Evolutionary conservation across 2,329 filamentous ascomycete species (phyloP), one percentile per base, ranked within the genome.

Genomic region (Aspergillus terreus): DNA sequence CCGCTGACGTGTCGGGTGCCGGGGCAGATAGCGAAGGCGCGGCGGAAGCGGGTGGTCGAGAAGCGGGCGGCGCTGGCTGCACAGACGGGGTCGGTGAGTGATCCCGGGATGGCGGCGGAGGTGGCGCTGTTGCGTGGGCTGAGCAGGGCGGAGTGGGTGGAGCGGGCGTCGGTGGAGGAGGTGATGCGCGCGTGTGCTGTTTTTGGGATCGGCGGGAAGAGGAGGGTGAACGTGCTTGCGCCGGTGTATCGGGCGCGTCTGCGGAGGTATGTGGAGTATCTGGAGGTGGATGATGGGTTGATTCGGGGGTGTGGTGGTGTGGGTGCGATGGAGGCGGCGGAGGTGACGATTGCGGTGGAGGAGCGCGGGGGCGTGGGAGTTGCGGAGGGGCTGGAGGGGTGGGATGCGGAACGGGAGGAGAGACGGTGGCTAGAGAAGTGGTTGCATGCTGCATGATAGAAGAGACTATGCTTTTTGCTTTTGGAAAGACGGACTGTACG

Each of bases 1-100:
- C 92, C 92, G 0, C 83, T 83, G 60, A 87, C 90, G 0, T 96
- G 92, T 69, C 82, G 90, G 10, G 87, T 96, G 52, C 92, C 92
- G 0, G 76, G 74, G 36, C 92, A 96, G 73, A 75, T 89, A 6
- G 74, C 78, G n/a, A 69, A 71, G 33, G 79, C 83, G 36, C 72
- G 82, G 47, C 64, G 63, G 14, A 77, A 79, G 57, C 71, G 77
- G 1, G 82, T 88, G 64, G 69, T 73, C 45, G 71, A 51, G 55
- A 71, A 57, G 46, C 53, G 33, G 10, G 56, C 53, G 9, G 68
- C 70, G 15, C 52, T 67, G 25, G 51, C 47, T 47, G 58, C 60
- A 11, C 3, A 15, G 12, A 38, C 14, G 11, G 15, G 15, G 35
- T n/a, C 35, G 12, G 14, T 38, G 14, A 47, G 60, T 10, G 40